Base-by-base conservation (phyloP, 805 yeast species). In the Spathaspora boniae region DNA sequence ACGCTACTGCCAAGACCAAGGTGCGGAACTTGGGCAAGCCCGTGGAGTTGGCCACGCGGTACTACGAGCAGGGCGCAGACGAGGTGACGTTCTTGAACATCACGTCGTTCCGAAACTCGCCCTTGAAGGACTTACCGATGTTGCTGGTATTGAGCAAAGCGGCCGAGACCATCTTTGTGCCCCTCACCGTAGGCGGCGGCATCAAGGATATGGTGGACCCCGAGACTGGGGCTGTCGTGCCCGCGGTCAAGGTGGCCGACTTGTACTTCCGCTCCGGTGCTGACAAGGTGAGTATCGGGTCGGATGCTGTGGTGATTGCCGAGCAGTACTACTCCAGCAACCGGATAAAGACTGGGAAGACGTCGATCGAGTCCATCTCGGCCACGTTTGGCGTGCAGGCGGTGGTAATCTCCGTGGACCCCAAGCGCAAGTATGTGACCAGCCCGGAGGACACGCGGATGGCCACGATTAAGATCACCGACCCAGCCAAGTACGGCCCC, bases 151-250 rank as follows among this genome's bases (percentile, higher is more conserved):
- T 93, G 45, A 78, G 74, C 43, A 65, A 68, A 41, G 85, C 97
- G 0, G 95, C 96, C 9, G 82, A 83, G 58, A 82, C 94, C 1
- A 85, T 91, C 33, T 93, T 93, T 63, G 99, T 93, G 9, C 99
- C 99, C 6, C 69, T 93, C 44, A 93, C 99, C 0, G 96, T 93
- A 27, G 99, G 99, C 29, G 99, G 99, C 39, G 99, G 99, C 31
- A 93, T 93, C 44, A 80, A 86, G 46, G 98, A 91, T 56, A 78
- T 86, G 45, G 74, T 76, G 18, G 98, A 93, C 47, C 94, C 95
- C 1, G 86, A 76, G 45, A 49, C 69, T 5, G 94, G 94, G 21
- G 78, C 84, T 6, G 50, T 60, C 6, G 77, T 86, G 9, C 80
- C 96, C 5, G 98, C 98, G 0, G 73, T 84, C 23, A 83, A 88